These are phyloP conservation scores for Myriosclerotinia scirpicola DNA, from an alignment of 2,329 filamentous ascomycete species.

Conservation along the genomic window DNA sequence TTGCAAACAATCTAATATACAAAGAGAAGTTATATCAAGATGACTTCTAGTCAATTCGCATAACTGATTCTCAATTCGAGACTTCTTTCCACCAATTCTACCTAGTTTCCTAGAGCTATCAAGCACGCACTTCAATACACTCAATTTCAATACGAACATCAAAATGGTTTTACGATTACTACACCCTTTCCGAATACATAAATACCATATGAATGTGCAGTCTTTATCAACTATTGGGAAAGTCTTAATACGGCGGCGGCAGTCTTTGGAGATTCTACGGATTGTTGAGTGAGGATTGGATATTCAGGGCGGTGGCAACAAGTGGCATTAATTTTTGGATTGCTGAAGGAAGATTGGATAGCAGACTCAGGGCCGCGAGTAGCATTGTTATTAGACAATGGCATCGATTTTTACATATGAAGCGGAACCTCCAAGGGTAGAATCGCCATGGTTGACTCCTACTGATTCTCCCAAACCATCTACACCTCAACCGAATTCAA, in stretches of 20 bases:
- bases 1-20: neutral
- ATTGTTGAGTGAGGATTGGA: neutral
- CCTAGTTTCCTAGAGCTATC: slow-evolving; percentile 1
- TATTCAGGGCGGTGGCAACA: neutral
- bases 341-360: neutral
- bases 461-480: slow-evolving; percentile 41
- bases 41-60: slow-evolving; percentile 20
- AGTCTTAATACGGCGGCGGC: slow-evolving; percentile 29
- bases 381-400: slow-evolving; percentile 50
- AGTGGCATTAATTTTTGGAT: neutral
- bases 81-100: neutral
- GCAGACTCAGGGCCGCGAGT: neutral
- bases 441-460: slow-evolving; percentile 81
- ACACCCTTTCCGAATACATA: slow-evolving; percentile 43
- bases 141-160: slow-evolving; percentile 31
- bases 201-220: slow-evolving; percentile 51
- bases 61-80: slow-evolving; percentile 16
- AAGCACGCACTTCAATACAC: neutral
- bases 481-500: slow-evolving; percentile 32
- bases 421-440: slow-evolving; percentile 79
- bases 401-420: slow-evolving; percentile 97
- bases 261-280: slow-evolving; percentile 11
- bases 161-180: slow-evolving; percentile 53
- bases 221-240: slow-evolving; percentile 43
- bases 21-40: slow-evolving; percentile 17